Evolutionary conservation across 345 rosid species (phyloP).

Genomic region (Ceriops tagal): DNA sequence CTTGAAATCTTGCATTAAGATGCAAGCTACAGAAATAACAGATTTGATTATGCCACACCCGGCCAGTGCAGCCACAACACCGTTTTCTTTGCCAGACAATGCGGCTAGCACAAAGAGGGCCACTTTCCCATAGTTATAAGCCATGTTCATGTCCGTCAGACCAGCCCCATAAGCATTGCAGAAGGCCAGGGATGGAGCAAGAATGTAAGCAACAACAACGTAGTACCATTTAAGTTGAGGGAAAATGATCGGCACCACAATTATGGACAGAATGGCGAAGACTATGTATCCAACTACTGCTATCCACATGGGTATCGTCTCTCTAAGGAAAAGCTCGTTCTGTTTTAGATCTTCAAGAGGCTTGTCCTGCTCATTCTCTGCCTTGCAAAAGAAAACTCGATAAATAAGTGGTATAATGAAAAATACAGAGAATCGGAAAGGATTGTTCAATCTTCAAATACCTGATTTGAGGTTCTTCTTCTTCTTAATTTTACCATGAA

Average conservation of each 20-base stretch:
- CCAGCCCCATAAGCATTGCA: constrained; percentile 97
- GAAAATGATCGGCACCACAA: constrained; percentile 71
- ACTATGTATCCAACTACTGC: constrained; percentile 52
- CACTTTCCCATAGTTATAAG: constrained; percentile 90
- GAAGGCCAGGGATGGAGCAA: constrained; percentile 85
- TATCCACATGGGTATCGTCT: constrained; percentile 75
- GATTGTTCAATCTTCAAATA: constrained; percentile 2
- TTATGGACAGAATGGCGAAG: constrained; percentile 53
- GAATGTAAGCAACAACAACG: constrained; percentile 63
- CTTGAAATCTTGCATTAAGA: constrained; percentile 91
- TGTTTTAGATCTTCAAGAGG: constrained; percentile 36
- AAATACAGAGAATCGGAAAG: neutral
- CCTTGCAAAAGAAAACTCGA: neutral
- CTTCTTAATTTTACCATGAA: constrained; percentile 46
- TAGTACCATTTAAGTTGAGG: constrained; percentile 93
- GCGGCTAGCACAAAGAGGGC: constrained; percentile 83
- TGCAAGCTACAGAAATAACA: constrained; percentile 80
- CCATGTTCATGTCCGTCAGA: constrained; percentile 95
- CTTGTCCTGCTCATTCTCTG: constrained; percentile 26
- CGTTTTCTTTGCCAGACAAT: constrained; percentile 64
- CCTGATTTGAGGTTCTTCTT: constrained; percentile 26
- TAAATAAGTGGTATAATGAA: neutral
- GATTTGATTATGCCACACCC: constrained; percentile 94
- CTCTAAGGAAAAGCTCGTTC: constrained; percentile 62
- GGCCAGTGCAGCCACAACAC: constrained; percentile 77